phyloP scores from a whole-genome alignment of 169 alveolate genomes.

The Amoebophrya sp. region DNA sequence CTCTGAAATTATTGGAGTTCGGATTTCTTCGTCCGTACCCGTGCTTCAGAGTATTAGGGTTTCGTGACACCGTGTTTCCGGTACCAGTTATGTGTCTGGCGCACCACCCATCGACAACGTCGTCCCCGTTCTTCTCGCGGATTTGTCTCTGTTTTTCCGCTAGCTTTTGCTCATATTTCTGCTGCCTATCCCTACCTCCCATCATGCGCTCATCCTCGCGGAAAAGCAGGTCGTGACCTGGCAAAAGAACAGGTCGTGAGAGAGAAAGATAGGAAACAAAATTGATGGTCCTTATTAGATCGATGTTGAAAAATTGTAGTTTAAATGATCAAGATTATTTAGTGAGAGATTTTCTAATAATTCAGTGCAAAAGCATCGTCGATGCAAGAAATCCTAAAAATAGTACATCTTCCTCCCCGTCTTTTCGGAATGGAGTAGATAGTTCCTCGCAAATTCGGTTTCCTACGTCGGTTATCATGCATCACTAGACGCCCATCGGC shows the following conservation, averaged over 20 bases:
- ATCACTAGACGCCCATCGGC: constrained; percentile 55
- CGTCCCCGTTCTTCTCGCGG: neutral
- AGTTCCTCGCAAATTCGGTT: constrained; percentile 60
- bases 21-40: constrained; percentile 1
- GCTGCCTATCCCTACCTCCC: constrained; percentile 58
- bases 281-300: neutral
- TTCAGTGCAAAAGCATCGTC: too few relatives aligned
- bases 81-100: neutral
- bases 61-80: neutral
- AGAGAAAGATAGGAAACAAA: neutral
- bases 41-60: neutral
- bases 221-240: constrained; percentile 55
- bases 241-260: neutral
- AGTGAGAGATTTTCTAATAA: too few relatives aligned
- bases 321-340: too few relatives aligned
- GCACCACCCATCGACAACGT: constrained; percentile 19
- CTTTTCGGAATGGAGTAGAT: constrained; percentile 64
- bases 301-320: too few relatives aligned
- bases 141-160: constrained; percentile 48
- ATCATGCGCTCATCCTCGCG: constrained; percentile 70
- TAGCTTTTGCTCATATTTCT: constrained; percentile 50
- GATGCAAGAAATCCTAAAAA: too few relatives aligned
- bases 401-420: constrained; percentile 56
- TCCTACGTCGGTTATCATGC: constrained; percentile 54
- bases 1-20: neutral